These are phyloP conservation scores for Tolypocladium pustulatum DNA, from an alignment of 2,329 filamentous ascomycete species.

Conservation along the genomic window DNA sequence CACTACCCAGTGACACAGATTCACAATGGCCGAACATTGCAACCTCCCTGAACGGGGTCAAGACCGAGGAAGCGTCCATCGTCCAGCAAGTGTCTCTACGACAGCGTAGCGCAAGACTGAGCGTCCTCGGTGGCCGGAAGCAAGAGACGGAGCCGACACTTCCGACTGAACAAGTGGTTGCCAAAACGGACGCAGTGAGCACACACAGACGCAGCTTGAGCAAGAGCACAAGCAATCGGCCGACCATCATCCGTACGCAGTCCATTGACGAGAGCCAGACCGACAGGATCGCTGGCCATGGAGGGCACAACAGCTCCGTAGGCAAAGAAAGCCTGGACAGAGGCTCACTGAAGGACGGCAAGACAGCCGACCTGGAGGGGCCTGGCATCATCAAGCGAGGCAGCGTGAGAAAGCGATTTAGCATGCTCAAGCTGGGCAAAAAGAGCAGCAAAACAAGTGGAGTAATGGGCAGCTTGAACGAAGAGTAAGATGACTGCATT, in stretches of 20 bases:
- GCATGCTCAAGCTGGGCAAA: constrained; percentile 64
- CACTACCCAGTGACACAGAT: constrained; percentile 28
- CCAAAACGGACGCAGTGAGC: constrained; percentile 21
- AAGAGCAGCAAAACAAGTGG: constrained; percentile 49
- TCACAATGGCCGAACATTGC: constrained; percentile 21
- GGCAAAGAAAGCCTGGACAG: constrained; percentile 19
- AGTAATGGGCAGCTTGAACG: constrained; percentile 43
- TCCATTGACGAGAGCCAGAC: constrained; percentile 17
- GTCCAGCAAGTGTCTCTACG: constrained; percentile 40
- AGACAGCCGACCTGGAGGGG: constrained; percentile 18
- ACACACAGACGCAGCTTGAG: constrained; percentile 18
- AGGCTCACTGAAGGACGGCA: constrained; percentile 10
- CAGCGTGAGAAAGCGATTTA: constrained; percentile 68
- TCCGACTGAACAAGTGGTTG: constrained; percentile 18
- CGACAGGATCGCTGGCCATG: constrained; percentile 5
- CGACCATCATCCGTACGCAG: constrained; percentile 34
- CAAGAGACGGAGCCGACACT: constrained; percentile 25
- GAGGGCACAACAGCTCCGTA: constrained; percentile 11
- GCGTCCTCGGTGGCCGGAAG: constrained; percentile 45
- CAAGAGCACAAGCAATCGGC: constrained; percentile 19
- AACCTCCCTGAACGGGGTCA: constrained; percentile 21
- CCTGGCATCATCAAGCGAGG: constrained; percentile 35
- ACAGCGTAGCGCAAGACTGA: constrained; percentile 43
- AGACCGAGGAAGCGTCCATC: constrained; percentile 38
- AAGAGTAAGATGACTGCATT: constrained; percentile 30